phyloP scores from a whole-genome alignment of 257 asterid species.

The Solanum medicagineum region DNA sequence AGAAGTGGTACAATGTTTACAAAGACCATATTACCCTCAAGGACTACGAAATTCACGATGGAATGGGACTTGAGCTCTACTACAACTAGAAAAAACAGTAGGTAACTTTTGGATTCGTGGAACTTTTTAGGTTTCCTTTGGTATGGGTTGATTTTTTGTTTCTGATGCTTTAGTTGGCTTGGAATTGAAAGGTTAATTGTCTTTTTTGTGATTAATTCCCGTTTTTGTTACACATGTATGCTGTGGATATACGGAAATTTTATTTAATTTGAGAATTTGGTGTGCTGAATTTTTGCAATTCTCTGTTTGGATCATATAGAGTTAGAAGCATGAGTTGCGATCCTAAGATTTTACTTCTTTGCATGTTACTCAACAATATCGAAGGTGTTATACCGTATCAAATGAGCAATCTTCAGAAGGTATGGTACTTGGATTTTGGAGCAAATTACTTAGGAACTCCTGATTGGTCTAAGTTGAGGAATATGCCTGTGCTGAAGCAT shows the following conservation, averaged over 20 bases:
- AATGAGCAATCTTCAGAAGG: conserved; percentile 46
- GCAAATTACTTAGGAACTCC: conserved; percentile 41
- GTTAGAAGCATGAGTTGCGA: neutral
- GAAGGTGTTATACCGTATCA: conserved; percentile 46
- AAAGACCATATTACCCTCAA: conserved; percentile 9
- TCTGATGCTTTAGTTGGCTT: neutral
- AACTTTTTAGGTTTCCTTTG: neutral
- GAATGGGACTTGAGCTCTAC: conserved; percentile 11
- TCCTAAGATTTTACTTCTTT: neutral
- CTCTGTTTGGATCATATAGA: neutral
- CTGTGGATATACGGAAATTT: neutral
- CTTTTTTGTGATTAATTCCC: neutral
- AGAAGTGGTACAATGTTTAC: conserved; percentile 11
- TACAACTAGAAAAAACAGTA: neutral
- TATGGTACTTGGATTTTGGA: conserved; percentile 52
- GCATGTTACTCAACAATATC: conserved; percentile 16
- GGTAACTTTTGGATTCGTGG: neutral
- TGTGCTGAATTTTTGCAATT: neutral
- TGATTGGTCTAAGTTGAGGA: conserved; percentile 44
- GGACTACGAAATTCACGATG: conserved; percentile 8
- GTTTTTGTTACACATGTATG: neutral
- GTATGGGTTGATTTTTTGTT: neutral
- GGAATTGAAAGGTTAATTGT: neutral
- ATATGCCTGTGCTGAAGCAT: conserved; percentile 36
- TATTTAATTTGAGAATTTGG: neutral